Evolutionary conservation across 306 rosid species (phyloP), one percentile per base, ranked within the genome.

Genomic region (Vigna radiata): DNA sequence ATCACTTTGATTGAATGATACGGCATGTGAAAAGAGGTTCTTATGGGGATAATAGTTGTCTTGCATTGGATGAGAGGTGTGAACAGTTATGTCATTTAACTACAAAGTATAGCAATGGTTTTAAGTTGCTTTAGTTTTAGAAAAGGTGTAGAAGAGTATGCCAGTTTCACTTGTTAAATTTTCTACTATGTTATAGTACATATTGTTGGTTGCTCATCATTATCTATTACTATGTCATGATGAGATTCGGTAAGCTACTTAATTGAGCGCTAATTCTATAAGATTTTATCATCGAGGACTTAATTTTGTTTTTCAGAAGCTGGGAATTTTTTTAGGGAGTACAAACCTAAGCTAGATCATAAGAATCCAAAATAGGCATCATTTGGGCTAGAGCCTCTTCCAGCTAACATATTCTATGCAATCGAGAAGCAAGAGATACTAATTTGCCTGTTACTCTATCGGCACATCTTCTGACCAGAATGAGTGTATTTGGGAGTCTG

Each of bases 191-290:
- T 36, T 71, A 21, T 8, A 16, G 18, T 11, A 25, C 36, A 13
- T 41, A 67, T 25, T 82, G 14, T 81, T 4, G 61, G 23, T 29
- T 81, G 68, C 77, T 63, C 74, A 41, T n/a, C 62, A 29, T 76
- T 53, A 60, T 49, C 71, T 41, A 58, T 69, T 33, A 29, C 10
- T 59, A 46, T 31, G 18, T 74, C n/a, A 9, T 37, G 10, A 11
- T 61, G 19, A 2, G 39, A 29, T 14, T 60, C 0, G 12, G 12
- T 15, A 61, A 29, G n/a, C 44, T 2, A 2, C 67, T 61, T 31
- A 61, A 29, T 14, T 31, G 33, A 61, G 12, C 4, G 2, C 10
- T 61, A 13, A 25, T 27, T 14, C 17, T 6, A 4, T 9, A 56
- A 56, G 61, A 2, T 52, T 52, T 39, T 39, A 39, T 6, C 44